These are phyloP conservation scores for Moringa oleifera DNA, from an alignment of 345 rosid species.

Conservation along the genomic window DNA sequence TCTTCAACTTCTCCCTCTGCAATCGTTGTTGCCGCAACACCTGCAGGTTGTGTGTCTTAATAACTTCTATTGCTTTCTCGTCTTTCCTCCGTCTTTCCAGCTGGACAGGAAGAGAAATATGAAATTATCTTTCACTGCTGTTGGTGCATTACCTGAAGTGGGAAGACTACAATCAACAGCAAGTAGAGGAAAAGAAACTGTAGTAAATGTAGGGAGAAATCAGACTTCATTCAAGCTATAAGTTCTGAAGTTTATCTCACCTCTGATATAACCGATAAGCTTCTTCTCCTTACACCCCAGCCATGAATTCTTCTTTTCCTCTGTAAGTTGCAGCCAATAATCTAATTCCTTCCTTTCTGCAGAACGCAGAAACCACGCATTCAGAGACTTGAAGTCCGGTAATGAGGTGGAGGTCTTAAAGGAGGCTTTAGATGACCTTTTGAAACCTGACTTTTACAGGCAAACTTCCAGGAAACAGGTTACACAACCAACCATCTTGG, in stretches of 20 bases:
- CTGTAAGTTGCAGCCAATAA: conserved; percentile 10
- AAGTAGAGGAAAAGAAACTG: conserved; percentile 6
- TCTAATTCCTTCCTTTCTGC: too few species aligned
- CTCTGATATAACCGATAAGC: not conserved
- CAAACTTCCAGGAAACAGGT: not conserved
- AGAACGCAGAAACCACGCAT: too few species aligned
- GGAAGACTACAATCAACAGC: too few species aligned
- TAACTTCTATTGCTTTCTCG: not conserved
- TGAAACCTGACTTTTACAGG: too few species aligned
- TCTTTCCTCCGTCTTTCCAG: not conserved
- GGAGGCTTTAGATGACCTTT: too few species aligned
- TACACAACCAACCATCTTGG: not conserved
- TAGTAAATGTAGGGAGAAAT: not conserved
- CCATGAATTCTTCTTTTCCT: conserved; percentile 17
- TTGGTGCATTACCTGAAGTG: too few species aligned
- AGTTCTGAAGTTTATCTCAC: not conserved
- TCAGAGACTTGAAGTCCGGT: too few species aligned
- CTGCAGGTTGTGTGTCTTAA: not conserved
- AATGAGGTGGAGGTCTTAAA: too few species aligned
- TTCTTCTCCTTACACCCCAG: not conserved
- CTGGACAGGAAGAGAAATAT: not conserved
- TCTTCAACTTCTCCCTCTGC: too few species aligned
- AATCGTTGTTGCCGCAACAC: conserved; percentile 1
- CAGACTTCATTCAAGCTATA: too few species aligned
- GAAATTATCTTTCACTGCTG: too few species aligned